Evolutionary conservation across 2,329 filamentous ascomycete genomes (phyloP).

Genomic region (Immersiporthe knoxdaviesiana): DNA sequence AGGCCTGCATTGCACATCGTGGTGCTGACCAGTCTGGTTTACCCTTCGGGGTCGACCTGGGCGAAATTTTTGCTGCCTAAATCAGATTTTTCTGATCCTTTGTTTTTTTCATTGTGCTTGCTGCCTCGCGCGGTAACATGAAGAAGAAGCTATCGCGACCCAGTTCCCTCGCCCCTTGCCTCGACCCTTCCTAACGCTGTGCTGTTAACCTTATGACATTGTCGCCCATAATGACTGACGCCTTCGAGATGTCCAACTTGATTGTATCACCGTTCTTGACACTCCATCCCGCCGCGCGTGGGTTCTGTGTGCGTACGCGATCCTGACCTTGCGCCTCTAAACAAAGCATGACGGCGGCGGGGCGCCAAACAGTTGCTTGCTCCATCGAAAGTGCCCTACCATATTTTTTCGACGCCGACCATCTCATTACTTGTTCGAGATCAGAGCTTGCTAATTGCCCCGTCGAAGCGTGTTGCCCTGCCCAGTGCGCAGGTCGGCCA

Average conservation of each 20-base stretch:
- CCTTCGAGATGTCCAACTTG: too few relatives aligned
- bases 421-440: background rate
- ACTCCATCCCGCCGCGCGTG: background rate
- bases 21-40: constrained; percentile 53
- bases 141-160: constrained; percentile 45
- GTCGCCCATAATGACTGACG: too few relatives aligned
- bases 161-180: too few relatives aligned
- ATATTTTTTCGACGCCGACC: background rate
- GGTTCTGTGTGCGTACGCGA: too few relatives aligned
- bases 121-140: constrained; percentile 44
- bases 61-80: constrained; percentile 52
- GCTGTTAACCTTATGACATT: too few relatives aligned
- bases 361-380: background rate
- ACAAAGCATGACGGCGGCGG: background rate
- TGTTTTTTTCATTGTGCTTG: constrained; percentile 49
- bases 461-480: background rate
- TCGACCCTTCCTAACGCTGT: too few relatives aligned
- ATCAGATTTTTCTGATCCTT: constrained; percentile 13
- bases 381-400: background rate
- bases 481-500: background rate
- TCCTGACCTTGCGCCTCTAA: background rate
- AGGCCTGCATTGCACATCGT: constrained; percentile 59
- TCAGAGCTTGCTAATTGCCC: background rate
- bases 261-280: too few relatives aligned
- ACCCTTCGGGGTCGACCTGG: constrained; percentile 56